Evolutionary conservation across 192 early-diverging fungal species (phyloP).

Genomic region (Podila epigama): DNA sequence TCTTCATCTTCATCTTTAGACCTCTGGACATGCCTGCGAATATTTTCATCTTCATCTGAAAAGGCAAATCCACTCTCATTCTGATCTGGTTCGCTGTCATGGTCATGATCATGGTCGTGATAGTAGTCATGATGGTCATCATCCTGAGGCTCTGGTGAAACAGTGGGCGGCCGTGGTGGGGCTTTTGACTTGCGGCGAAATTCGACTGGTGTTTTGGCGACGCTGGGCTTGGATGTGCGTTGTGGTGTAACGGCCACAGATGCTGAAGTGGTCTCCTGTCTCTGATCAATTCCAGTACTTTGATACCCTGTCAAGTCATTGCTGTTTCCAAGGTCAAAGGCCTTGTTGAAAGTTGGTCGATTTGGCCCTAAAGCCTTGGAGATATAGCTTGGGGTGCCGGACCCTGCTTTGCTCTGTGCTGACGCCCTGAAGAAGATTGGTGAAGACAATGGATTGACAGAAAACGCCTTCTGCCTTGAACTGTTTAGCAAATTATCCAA

Average conservation of each 20-base stretch:
- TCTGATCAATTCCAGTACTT: not conserved
- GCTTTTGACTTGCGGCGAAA: not conserved
- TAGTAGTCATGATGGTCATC: not conserved
- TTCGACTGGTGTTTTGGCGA: not conserved
- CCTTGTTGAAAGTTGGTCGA: not conserved
- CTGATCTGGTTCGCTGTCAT: not conserved
- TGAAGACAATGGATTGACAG: not conserved
- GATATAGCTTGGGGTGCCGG: not conserved
- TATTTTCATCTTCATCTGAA: not conserved
- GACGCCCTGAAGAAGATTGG: not conserved
- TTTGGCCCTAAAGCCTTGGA: not conserved
- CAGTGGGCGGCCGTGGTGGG: not conserved
- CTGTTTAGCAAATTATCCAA: constrained; percentile 11
- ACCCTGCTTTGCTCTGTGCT: no score
- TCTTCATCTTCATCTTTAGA: constrained; percentile 2
- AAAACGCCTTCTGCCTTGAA: constrained; percentile 8
- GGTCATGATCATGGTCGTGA: not conserved
- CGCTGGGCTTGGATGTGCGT: no score
- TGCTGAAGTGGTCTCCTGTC: no score
- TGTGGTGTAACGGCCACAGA: no score
- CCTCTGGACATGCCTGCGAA: not conserved
- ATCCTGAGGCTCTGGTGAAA: not conserved
- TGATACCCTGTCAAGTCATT: not conserved
- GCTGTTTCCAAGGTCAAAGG: not conserved
- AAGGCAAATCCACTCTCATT: not conserved